Base-by-base conservation (phyloP, 768 basidiomycete genomes). In the Pleurotus citrinopileatus region DNA sequence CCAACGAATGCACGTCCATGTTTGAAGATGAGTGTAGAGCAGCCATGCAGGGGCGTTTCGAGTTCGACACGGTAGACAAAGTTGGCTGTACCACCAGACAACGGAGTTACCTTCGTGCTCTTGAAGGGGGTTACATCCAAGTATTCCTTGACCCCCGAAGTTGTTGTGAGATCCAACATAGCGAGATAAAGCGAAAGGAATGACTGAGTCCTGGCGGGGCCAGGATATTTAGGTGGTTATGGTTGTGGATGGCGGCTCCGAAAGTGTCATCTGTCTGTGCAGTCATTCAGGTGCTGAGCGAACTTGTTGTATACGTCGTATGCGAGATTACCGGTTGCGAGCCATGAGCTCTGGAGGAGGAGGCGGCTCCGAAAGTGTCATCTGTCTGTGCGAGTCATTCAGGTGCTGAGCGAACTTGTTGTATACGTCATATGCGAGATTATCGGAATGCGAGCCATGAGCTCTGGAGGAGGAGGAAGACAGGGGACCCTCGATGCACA, bases 21-120 rank as follows among this genome's bases (percentile, higher is more conserved):
- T 65, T 89, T 88, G 38, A 87, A 59, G 26, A 88, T 71, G 10
- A 83, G 62, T 3, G 82, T 84, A 46, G 62, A 54, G 3, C 61
- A 66, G 0, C 77, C 81, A 32, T 73, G 61, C 53, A 77, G 68
- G 7, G 74, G 71, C 28, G 45, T 57, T 13, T 56, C 58, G 38
- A 86, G 71, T 27, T 63, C 62, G n/a, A 87, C 61, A 26, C 86
- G 77, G 62, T 74, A 88, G n/a, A 74, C 64, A 63, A 77, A 87
- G 65, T 86, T 87, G 26, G 71, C 73, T 19, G 27, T 47, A 4
- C 86, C 86, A 1, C 85, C 86, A 3, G 70, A 65, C 20, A 87
- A 73, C 7, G 63, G 56, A 4, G 64, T 65, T 22, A 79, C 68
- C 22, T 65, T 64, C 23, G 56, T 43, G 54, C 74, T 71, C 13